Base-by-base conservation (phyloP, 2,329 filamentous ascomycete genomes). In the Aspergillus pseudonomiae region DNA sequence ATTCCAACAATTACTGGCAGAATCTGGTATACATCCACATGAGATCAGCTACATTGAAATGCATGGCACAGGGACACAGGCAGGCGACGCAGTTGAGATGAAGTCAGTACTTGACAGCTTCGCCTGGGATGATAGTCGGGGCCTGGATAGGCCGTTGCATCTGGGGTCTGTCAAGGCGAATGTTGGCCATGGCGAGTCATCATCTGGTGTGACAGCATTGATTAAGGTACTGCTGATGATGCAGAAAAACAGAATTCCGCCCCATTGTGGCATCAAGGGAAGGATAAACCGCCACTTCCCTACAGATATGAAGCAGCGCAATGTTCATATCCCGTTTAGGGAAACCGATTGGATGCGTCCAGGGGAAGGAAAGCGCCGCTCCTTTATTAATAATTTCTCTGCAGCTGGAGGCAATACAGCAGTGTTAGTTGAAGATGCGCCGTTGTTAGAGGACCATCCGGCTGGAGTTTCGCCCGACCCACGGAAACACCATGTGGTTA, bases 41-140 rank as follows among this genome's bases (percentile, higher is more conserved):
- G 90, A 94, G 66, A 85, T 96, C 57, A 88, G 88, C 77, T 95
- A 94, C 72, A 89, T 96, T 10, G 93, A 96, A 78, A 93, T 95
- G 88, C 92, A 96, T 75, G 93, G 91, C 19, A 96, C 93, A 3
- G 93, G 93, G 36, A 96, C 92, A 0, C 91, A 95, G 76, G 92
- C 90, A 36, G 93, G 67, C 2, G 93, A 96, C 72, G 88, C 88
- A 11, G 90, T 88, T 4, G 93, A 97, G 75, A 94, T 94, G 89
- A 82, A 87, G 1, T 92, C 90, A 0, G 90, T 96, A 57, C 87
- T 88, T 24, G 82, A 85, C 60, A 81, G 85, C 24, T 90, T 90
- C 68, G 87, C 86, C 32, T 79, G 81, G 60, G 73, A 48, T 19
- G 62, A 81, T 86, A 57, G 79, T 75, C 39, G 79, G 69, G 9